These are phyloP conservation scores for Oryza coarctata DNA, from an alignment of 176 grass and related monocot genomes.

Conservation along the genomic window DNA sequence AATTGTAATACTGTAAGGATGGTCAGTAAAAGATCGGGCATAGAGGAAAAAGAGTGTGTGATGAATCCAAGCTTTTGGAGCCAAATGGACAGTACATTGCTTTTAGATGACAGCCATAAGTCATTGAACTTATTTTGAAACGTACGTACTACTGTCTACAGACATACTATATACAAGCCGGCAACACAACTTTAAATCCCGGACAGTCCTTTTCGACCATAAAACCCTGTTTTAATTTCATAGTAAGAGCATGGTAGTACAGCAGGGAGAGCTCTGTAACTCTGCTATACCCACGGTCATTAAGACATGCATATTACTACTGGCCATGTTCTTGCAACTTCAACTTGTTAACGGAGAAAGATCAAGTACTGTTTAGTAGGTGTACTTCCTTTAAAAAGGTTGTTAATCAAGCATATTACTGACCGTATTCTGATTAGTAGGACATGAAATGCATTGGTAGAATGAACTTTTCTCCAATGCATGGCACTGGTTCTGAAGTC, in stretches of 20 bases:
- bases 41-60: constrained; percentile 1
- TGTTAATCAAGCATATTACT: not conserved
- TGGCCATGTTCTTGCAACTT: constrained; percentile 16
- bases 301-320: not conserved
- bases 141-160: not conserved
- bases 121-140: constrained; percentile 33
- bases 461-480: not conserved
- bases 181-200: constrained; percentile 35
- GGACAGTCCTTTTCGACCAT: constrained; percentile 25
- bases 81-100: constrained; percentile 29
- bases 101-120: constrained; percentile 52
- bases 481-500: not conserved
- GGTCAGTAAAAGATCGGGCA: not conserved
- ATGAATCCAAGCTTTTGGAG: constrained; percentile 34
- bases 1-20: constrained; percentile 2
- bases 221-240: constrained; percentile 28
- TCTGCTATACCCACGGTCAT: not conserved
- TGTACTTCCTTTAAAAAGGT: not conserved
- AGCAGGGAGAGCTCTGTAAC: not conserved
- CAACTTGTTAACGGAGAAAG: not conserved
- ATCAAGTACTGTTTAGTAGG: not conserved
- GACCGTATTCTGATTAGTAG: no score
- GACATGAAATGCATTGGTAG: not conserved
- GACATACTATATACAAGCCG: not conserved
- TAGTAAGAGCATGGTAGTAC: constrained; percentile 21